Evolutionary conservation across 768 basidiomycete species (phyloP).

Genomic region (Serpula lacrymans): DNA sequence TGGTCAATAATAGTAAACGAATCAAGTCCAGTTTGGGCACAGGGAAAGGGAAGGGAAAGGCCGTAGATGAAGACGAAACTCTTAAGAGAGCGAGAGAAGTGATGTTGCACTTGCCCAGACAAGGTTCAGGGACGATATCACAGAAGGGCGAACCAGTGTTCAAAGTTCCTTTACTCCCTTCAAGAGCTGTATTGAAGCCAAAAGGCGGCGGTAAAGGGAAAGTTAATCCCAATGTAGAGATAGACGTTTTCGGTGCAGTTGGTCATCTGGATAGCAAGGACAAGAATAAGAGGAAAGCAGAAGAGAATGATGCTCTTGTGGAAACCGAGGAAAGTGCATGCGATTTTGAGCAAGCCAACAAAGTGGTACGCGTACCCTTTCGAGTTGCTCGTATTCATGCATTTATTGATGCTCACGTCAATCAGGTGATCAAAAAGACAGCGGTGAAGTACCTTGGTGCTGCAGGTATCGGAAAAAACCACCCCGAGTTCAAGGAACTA

Average conservation of each 20-base stretch:
- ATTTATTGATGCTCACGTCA: not conserved
- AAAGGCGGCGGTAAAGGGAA: constrained; percentile 10
- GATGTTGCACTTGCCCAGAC: constrained; percentile 36
- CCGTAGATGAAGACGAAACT: constrained; percentile 24
- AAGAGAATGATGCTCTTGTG: constrained; percentile 29
- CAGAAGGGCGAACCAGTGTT: not conserved
- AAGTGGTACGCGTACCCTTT: constrained; percentile 41
- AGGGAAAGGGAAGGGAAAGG: constrained; percentile 14
- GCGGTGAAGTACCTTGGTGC: constrained; percentile 29
- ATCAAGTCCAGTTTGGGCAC: constrained; percentile 18
- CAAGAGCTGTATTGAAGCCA: constrained; percentile 8
- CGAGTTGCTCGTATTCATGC: not conserved
- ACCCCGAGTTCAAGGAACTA: constrained; percentile 39
- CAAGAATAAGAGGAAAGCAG: constrained; percentile 38
- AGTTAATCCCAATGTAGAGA: constrained; percentile 12
- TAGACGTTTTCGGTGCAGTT: constrained; percentile 28
- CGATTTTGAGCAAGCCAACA: constrained; percentile 56
- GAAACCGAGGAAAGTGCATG: constrained; percentile 17
- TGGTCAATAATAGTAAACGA: constrained; percentile 18
- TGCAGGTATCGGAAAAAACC: constrained; percentile 31
- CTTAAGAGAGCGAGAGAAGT: constrained; percentile 33
- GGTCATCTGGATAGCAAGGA: constrained; percentile 24
- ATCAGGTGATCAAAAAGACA: constrained; percentile 38
- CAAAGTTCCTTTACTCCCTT: constrained; percentile 6
- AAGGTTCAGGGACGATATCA: constrained; percentile 8